phyloP scores from a whole-genome alignment of 192 early-diverging fungal genomes.

The Backusella tuberculispora region DNA sequence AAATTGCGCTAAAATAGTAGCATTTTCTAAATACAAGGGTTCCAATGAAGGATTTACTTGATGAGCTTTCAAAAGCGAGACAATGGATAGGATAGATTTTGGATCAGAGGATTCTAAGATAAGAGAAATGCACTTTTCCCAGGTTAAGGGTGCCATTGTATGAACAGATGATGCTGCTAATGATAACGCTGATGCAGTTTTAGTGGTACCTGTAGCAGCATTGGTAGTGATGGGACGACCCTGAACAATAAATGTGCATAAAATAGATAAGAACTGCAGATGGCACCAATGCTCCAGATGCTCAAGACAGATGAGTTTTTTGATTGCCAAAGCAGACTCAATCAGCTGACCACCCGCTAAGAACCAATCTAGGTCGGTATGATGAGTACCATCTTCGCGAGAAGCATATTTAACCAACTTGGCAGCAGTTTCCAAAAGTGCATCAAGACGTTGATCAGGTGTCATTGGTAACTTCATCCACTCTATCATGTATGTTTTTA shows the following conservation, averaged over 20 bases:
- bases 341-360: constrained; percentile 27
- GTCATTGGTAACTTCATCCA: background rate
- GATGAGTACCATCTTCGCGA: background rate
- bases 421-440: background rate
- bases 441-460: background rate
- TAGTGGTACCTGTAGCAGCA: background rate
- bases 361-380: constrained; percentile 26
- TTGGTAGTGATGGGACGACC: constrained; percentile 20
- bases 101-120: constrained; percentile 21
- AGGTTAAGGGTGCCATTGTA: background rate
- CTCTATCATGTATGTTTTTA: constrained; percentile 22
- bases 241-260: constrained; percentile 30
- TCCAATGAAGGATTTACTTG: background rate
- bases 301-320: background rate
- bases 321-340: constrained; percentile 25
- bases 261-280: constrained; percentile 16
- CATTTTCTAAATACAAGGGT: constrained; percentile 17
- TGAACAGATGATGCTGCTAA: background rate
- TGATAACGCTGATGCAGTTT: background rate
- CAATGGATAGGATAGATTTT: constrained; percentile 19
- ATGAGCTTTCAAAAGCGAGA: constrained; percentile 10
- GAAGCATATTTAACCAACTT: background rate
- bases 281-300: background rate
- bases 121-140: constrained; percentile 14
- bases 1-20: constrained; percentile 20